phyloP scores from a whole-genome alignment of 2,329 filamentous ascomycete genomes.

The Venturia pyrina region DNA sequence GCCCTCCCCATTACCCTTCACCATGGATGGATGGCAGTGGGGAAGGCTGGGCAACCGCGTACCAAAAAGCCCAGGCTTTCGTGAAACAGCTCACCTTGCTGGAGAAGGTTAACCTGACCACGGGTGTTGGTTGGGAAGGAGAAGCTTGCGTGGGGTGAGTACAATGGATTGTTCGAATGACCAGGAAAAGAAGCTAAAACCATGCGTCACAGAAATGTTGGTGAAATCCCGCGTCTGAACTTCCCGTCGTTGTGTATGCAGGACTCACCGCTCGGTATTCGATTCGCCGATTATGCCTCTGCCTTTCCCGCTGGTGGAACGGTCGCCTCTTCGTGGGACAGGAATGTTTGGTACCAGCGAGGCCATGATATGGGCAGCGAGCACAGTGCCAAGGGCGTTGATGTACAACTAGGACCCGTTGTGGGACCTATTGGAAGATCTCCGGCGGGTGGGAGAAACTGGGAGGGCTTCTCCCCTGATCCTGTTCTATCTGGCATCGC shows the following conservation, averaged over 20 bases:
- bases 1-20: conserved; percentile 66
- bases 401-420: conserved; percentile 67
- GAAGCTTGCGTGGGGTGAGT: conserved; percentile 1
- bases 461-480: conserved; percentile 64
- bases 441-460: conserved; percentile 60
- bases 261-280: conserved; percentile 73
- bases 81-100: conserved; percentile 72
- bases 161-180: neutral
- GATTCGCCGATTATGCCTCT: conserved; percentile 65
- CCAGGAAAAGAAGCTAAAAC: conserved; percentile 41
- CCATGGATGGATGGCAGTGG: conserved; percentile 74
- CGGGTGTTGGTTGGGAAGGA: conserved; percentile 64
- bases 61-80: conserved; percentile 64
- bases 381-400: conserved; percentile 63
- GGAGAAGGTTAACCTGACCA: conserved; percentile 94
- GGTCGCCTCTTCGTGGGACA: conserved; percentile 74
- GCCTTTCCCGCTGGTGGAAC: conserved; percentile 73
- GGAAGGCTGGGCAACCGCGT: conserved; percentile 60
- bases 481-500: conserved; percentile 64
- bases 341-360: conserved; percentile 56
- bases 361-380: conserved; percentile 68
- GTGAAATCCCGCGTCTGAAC: conserved; percentile 59
- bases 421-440: conserved; percentile 62
- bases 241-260: conserved; percentile 73
- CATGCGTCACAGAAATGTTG: conserved; percentile 59